Base-by-base conservation (phyloP, 352 stramenopile species). In the Phytophthora cryptogea region DNA sequence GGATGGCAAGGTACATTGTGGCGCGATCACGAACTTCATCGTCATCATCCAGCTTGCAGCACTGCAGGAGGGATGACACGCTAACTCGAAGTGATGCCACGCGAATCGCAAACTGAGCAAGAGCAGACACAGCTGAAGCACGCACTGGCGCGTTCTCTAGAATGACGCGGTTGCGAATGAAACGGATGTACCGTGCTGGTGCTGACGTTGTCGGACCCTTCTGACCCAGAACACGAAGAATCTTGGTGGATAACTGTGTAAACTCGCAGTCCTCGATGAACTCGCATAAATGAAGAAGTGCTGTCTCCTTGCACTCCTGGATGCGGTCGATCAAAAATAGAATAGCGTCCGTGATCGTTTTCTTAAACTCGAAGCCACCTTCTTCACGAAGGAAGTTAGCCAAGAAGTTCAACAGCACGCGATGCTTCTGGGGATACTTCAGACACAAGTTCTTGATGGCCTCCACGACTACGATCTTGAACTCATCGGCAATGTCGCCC, bases 141-240 rank as follows among this genome's bases (percentile, higher is more conserved):
- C 98, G 88, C 42, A 99, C 94, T 9, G 90, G 78, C 0, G 97
- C 90, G 70, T 99, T 99, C 72, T 99, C 98, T 23, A 99, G 74
- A 71, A 99, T 99, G 42, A 99, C 88, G 41, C 97, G 94, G 84
- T 99, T 99, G 76, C 99, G 99, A 49, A 99, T 98, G 74, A 99
- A 99, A 48, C 97, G 95, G 66, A 99, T 99, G 92, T 99, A 99
- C 26, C 95, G 85, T 8, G 95, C 93, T 3, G 97, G 97, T n/a
- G 88, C 81, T 4, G 86, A 90, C 0, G 97, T 99, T 35, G 76
- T 95, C 0, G 97, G 97, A 10, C 96, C 98, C 48, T 98, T 83
- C 55, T 97, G 82, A 17, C 96, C 97, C 17, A 99, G 70, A 9
- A 99, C 83, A 63, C 98, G 94, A 49, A 99, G 66, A 54, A 99